A percentile compares a stretch with the other conserved stretches of the same genome.
phyloP scores from a whole-genome alignment of 139 green algal genomes.

The Haematococcus lacustris region DNA sequence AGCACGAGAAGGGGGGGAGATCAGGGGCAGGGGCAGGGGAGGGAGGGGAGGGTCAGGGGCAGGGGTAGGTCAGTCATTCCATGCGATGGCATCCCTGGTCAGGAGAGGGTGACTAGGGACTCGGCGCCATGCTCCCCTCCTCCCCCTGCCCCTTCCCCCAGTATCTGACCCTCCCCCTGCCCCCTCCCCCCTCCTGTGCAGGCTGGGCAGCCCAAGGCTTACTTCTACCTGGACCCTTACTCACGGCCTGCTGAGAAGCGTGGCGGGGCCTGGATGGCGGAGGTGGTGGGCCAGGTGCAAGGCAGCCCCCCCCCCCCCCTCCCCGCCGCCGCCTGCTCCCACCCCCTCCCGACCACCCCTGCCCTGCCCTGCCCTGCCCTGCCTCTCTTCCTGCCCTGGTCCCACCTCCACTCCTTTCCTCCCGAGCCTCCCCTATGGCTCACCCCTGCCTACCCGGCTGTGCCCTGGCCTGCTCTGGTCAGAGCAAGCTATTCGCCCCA shows the following conservation, averaged over 20 bases:
- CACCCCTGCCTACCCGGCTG: no score
- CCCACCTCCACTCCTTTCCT: neutral
- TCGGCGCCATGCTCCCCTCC: no score
- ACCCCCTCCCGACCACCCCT: no score
- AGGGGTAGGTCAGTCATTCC: neutral
- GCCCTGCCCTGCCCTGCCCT: no score
- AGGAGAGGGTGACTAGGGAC: neutral
- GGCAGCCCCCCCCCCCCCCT: no score
- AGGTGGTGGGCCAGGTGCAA: slow-evolving; percentile 50
- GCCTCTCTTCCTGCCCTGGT: neutral
- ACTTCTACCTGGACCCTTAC: slow-evolving; percentile 95
- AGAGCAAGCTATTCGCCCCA: slow-evolving; percentile 44
- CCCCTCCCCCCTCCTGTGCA: no score
- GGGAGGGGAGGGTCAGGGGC: neutral
- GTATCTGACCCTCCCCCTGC: no score
- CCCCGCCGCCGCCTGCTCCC: no score
- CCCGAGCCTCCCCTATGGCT: neutral
- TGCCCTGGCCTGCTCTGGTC: no score
- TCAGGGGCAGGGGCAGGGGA: no score
- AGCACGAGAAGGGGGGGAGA: no score
- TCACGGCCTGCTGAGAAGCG: slow-evolving; percentile 88
- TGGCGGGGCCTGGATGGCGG: slow-evolving; percentile 93
- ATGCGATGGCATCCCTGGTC: neutral
- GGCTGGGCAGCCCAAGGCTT: slow-evolving; percentile 46
- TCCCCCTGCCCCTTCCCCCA: no score